Conservation (phyloP, 2,329 filamentous ascomycete genomes). For the Aureobasidium melanogenum region DNA sequence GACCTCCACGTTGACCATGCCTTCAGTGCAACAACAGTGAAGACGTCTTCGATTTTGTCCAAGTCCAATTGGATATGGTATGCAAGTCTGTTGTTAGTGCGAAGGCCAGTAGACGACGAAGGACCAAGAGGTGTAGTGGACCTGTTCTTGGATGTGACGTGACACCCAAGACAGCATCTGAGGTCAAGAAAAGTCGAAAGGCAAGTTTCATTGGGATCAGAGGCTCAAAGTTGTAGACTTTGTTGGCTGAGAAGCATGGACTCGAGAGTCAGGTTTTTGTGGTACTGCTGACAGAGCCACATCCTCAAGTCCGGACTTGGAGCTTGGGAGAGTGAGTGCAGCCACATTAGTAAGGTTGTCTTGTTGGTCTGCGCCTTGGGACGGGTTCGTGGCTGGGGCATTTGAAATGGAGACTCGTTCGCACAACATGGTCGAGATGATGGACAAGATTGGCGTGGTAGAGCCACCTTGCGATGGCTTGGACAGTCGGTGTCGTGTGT, state of each 20-base stretch:
- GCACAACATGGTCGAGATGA: slow-evolving; percentile 55
- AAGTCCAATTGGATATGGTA: too few relatives aligned
- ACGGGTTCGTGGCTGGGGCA: neutral
- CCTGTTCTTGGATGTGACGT: slow-evolving; percentile 23
- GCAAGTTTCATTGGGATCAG: slow-evolving; percentile 58
- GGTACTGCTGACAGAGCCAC: slow-evolving; percentile 78
- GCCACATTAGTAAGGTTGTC: slow-evolving; percentile 51
- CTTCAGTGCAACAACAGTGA: slow-evolving; percentile 61
- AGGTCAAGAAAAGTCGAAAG: slow-evolving; percentile 47
- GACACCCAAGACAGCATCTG: slow-evolving; percentile 43
- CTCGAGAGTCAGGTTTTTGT: slow-evolving; percentile 76
- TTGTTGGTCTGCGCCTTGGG: neutral
- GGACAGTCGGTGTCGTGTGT: neutral
- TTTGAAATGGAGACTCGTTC: slow-evolving; percentile 38
- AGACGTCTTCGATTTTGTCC: slow-evolving; percentile 67
- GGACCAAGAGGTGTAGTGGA: neutral
- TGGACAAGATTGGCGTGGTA: neutral
- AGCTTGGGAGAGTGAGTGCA: too few relatives aligned
- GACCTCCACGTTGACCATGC: slow-evolving; percentile 83
- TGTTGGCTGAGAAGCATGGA: slow-evolving; percentile 61
- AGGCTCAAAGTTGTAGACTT: slow-evolving; percentile 43
- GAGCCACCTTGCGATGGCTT: neutral
- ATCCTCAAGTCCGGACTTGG: slow-evolving; percentile 78
- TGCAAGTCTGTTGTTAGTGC: too few relatives aligned
- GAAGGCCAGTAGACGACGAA: too few relatives aligned